Conservation (phyloP, 768 basidiomycete species). For the Exsudoporus frostii region DNA sequence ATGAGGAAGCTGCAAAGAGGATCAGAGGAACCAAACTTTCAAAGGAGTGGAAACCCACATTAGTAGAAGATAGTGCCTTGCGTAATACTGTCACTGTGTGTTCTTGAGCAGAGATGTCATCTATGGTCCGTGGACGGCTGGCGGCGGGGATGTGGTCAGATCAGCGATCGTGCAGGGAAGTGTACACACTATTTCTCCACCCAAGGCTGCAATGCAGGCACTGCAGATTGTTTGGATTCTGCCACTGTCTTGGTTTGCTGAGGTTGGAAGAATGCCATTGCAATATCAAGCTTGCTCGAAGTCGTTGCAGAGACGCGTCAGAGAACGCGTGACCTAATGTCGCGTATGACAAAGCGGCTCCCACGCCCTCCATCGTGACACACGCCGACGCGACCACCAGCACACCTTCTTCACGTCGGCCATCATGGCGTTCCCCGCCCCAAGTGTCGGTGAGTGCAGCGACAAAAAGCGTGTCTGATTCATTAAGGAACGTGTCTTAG, state of each 20-base stretch:
- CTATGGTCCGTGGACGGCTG: conserved; percentile 96
- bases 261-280: conserved; percentile 68
- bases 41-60: conserved; percentile 49
- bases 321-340: conserved; percentile 47
- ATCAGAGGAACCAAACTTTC: conserved; percentile 6
- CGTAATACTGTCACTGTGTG: conserved; percentile 90
- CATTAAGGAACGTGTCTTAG: conserved; percentile 11
- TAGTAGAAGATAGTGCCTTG: conserved; percentile 89
- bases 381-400: conserved; percentile 15
- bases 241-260: conserved; percentile 39
- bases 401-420: conserved; percentile 8
- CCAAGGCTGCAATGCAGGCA: conserved; percentile 82
- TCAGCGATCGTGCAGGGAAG: background rate
- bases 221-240: conserved; percentile 43
- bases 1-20: conserved; percentile 77
- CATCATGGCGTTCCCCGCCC: conserved; percentile 21
- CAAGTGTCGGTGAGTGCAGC: conserved; percentile 15
- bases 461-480: conserved; percentile 1
- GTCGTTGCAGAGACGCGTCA: conserved; percentile 35
- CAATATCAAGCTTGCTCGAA: background rate
- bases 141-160: conserved; percentile 4
- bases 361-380: conserved; percentile 26
- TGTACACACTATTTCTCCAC: conserved; percentile 92
- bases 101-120: conserved; percentile 96
- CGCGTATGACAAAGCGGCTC: conserved; percentile 32